Evolutionary conservation across 345 rosid genomes (phyloP), one percentile per base, ranked within the genome.

Genomic region (Eucalyptus curtisii): DNA sequence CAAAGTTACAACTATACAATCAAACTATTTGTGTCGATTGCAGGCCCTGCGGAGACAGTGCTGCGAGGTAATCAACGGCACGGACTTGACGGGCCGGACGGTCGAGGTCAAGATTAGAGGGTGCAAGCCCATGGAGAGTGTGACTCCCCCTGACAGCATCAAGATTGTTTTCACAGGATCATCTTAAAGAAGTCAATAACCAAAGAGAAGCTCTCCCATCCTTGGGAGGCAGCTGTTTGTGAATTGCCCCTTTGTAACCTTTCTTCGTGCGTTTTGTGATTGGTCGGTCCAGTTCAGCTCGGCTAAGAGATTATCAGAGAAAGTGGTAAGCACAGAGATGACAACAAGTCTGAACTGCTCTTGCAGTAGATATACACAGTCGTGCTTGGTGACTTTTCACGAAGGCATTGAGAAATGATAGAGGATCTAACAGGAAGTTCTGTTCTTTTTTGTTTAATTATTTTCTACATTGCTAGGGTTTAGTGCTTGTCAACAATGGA

Each of bases 31-130:
- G 16, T 4, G 7, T 86, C 10, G 15, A 82, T 64, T 37, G 49
- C 95, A 97, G 99, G 99, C 99, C 25, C 99, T 97, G 86, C 95
- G 98, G 15, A 93, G 98, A 84, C 97, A 94, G 48, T 95, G 96
- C 87, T 96, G 98, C 87, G 93, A 96, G 89, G 88, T 94, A 17
- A 68, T 93, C 91, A 91, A 93, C 85, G 88, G 89, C 45, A 86
- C 88, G 45, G 90, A 91, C 52, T 91, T 68, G 24, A 55, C 25
- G 25, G 89, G 88, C 10, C 50, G 66, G 22, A 89, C 88, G 71
- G 87, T 97, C 4, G 89, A 91, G 64, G 94, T 97, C 88, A 90
- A 92, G 87, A 92, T 97, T 68, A 92, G 99, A 91, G 93, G 93
- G 27, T 97, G 94, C 93, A 88, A 91, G 57, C 87, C 79, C 8